phyloP scores from a whole-genome alignment of 2,329 filamentous ascomycete species.

The Metarhizium humberi region DNA sequence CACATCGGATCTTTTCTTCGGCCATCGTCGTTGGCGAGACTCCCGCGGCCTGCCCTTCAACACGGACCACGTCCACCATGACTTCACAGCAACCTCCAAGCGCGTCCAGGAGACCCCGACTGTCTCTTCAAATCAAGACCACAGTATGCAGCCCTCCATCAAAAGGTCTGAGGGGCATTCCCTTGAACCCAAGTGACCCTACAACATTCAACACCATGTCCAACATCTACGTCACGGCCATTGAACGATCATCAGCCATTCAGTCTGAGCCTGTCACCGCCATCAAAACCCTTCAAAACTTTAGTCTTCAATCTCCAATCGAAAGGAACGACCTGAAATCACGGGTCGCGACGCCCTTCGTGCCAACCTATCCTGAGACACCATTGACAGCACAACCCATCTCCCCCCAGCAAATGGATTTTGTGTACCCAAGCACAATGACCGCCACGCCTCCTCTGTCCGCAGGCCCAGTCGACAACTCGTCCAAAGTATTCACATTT shows the following conservation, averaged over 20 bases:
- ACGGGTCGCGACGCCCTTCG: conserved; percentile 33
- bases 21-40: background rate
- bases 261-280: conserved; percentile 38
- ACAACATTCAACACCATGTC: conserved; percentile 59
- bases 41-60: background rate
- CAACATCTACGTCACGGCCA: conserved; percentile 54
- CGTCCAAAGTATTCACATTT: conserved; percentile 37
- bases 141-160: conserved; percentile 26
- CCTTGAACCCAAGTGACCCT: conserved; percentile 46
- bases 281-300: conserved; percentile 32
- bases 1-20: background rate
- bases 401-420: conserved; percentile 37
- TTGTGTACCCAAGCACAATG: conserved; percentile 45
- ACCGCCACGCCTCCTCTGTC: conserved; percentile 51
- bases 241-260: conserved; percentile 46
- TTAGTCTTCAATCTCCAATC: conserved; percentile 19
- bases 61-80: conserved; percentile 4
- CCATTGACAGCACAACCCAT: conserved; percentile 41
- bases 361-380: conserved; percentile 41
- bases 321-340: conserved; percentile 22
- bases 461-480: conserved; percentile 38
- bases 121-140: conserved; percentile 46
- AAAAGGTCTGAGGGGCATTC: conserved; percentile 23
- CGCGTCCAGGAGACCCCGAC: conserved; percentile 39
- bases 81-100: conserved; percentile 13